A percentile compares a stretch with the other conserved stretches of the same genome.
Conservation (phyloP, 345 rosid species). For the Camelina neglecta region DNA sequence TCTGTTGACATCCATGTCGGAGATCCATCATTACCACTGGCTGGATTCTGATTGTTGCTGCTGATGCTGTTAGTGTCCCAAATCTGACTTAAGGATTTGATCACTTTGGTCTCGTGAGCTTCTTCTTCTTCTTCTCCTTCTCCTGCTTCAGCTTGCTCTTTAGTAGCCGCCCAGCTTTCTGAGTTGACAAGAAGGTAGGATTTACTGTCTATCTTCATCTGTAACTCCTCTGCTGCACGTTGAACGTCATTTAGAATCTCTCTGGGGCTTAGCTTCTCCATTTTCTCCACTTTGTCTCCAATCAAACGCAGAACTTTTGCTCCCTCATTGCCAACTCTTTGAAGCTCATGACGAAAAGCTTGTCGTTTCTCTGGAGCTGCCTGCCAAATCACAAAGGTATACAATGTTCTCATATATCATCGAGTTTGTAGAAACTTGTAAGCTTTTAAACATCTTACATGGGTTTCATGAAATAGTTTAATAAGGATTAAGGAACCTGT, state of each 20-base stretch:
- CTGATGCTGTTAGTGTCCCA: constrained; percentile 43
- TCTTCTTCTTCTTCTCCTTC: constrained; percentile 38
- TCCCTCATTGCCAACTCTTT: constrained; percentile 54
- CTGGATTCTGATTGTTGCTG: constrained; percentile 28
- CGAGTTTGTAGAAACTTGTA: neutral
- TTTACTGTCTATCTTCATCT: constrained; percentile 65
- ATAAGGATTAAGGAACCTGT: constrained; percentile 54
- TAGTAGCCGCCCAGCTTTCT: constrained; percentile 59
- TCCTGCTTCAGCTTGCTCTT: constrained; percentile 35
- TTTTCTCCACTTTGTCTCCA: constrained; percentile 49
- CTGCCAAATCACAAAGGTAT: constrained; percentile 40
- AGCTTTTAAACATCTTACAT: neutral
- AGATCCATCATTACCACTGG: constrained; percentile 33
- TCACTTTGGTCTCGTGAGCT: constrained; percentile 47
- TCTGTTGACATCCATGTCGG: constrained; percentile 48
- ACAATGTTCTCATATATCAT: neutral
- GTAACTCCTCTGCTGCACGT: constrained; percentile 74
- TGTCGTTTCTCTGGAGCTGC: constrained; percentile 79
- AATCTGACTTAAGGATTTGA: constrained; percentile 58
- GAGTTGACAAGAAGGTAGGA: constrained; percentile 70
- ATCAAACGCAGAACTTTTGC: constrained; percentile 54
- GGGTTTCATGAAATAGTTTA: neutral
- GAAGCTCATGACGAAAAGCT: constrained; percentile 55
- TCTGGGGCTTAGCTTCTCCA: constrained; percentile 54
- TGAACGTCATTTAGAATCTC: constrained; percentile 65